Evolutionary conservation across 495 filamentous ascomycete species (phyloP).

Genomic region (Hapsidospora chrysogenum): DNA sequence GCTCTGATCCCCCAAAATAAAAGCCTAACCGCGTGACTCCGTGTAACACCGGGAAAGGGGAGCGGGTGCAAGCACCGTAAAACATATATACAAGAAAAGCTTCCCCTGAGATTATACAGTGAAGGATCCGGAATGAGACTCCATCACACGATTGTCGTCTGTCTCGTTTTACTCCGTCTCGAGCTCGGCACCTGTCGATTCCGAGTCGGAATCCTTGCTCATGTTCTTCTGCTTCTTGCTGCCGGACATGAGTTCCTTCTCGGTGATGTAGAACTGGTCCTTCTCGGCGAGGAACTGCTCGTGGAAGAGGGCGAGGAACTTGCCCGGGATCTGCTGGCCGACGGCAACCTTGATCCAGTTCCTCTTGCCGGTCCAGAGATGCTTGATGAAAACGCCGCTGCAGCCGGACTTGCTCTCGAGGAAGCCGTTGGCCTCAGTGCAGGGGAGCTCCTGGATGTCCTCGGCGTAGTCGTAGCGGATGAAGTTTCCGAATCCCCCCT

Average conservation of each 20-base stretch:
- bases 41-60: too few species aligned
- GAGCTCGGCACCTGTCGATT: too few species aligned
- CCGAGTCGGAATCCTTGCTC: too few species aligned
- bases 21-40: too few species aligned
- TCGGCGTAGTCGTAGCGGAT: slow-evolving; percentile 19
- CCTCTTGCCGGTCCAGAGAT: slow-evolving; percentile 3
- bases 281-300: slow-evolving; percentile 1
- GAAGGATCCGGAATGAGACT: too few species aligned
- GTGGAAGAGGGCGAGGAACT: slow-evolving; percentile 3
- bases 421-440: slow-evolving; percentile 17
- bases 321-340: slow-evolving; percentile 2
- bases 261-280: slow-evolving; percentile 1
- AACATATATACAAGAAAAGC: too few species aligned
- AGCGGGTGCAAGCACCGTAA: too few species aligned
- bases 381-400: slow-evolving; percentile 1
- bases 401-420: slow-evolving; percentile 1
- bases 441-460: slow-evolving; percentile 20
- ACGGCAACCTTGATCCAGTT: slow-evolving; percentile 3
- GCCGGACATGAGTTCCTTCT: slow-evolving; percentile 2
- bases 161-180: too few species aligned
- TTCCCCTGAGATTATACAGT: too few species aligned
- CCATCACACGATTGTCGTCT: too few species aligned
- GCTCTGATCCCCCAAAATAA: too few species aligned
- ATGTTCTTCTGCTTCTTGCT: too few species aligned
- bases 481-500: slow-evolving; percentile 20